A percentile compares a stretch with the other conserved stretches of the same genome.
Conservation (phyloP, 164 flowering plant species). For the Magnolia changhungtana region DNA sequence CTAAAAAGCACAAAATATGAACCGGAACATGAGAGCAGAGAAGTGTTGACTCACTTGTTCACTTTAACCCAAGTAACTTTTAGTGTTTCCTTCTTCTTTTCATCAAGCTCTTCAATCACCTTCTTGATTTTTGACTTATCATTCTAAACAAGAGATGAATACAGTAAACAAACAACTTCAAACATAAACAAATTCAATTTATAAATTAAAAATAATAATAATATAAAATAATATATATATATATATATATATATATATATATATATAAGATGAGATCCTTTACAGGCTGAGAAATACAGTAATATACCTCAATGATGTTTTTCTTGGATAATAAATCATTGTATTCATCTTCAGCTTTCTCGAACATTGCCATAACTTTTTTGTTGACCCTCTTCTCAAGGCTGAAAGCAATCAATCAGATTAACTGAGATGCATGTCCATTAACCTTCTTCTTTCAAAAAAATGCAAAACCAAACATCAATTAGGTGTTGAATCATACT, state of each 20-base stretch:
- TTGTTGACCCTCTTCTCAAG: slow-evolving; percentile 98
- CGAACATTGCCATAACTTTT: slow-evolving; percentile 99
- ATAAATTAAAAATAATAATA: neutral
- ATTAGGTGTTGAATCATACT: neutral
- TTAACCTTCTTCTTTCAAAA: neutral
- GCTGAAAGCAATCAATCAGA: slow-evolving; percentile 31
- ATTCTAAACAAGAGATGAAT: slow-evolving; percentile 43
- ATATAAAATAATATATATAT: too few species aligned
- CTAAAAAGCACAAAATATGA: neutral
- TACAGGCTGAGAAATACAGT: slow-evolving; percentile 5
- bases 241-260: too few species aligned
- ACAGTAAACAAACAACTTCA: neutral
- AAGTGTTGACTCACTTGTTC: slow-evolving; percentile 49
- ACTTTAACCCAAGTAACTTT: slow-evolving; percentile 97
- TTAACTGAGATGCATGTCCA: neutral
- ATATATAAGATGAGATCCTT: neutral
- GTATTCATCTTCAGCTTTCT: slow-evolving; percentile 98
- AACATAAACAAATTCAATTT: neutral
- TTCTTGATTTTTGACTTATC: slow-evolving; percentile 91
- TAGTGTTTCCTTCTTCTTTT: slow-evolving; percentile 96
- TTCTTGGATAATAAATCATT: slow-evolving; percentile 86
- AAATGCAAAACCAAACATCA: neutral
- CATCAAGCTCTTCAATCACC: slow-evolving; percentile 97
- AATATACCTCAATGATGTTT: slow-evolving; percentile 83
- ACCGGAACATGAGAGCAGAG: neutral